phyloP scores from a whole-genome alignment of 768 basidiomycete genomes.

The Boletus tylopilopsis region DNA sequence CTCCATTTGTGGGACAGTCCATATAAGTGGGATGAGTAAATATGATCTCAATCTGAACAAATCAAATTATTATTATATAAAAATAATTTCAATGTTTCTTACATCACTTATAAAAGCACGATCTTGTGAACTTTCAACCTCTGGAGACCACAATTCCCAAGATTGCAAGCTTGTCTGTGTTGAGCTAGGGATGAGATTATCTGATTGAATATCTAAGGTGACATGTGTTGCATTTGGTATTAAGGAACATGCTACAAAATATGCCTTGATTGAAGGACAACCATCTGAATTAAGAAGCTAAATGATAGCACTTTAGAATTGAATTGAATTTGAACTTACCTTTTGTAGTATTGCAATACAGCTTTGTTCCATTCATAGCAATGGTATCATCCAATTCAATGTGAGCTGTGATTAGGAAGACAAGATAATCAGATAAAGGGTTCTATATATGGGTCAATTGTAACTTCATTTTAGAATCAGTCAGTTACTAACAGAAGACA shows the following conservation, averaged over 20 bases:
- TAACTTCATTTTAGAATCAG: neutral
- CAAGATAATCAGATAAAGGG: neutral
- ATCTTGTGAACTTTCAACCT: neutral
- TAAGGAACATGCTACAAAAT: conserved; percentile 8
- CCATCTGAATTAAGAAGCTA: neutral
- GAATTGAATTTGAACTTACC: neutral
- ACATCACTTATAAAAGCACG: neutral
- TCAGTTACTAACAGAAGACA: neutral
- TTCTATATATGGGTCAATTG: neutral
- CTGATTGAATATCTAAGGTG: conserved; percentile 4
- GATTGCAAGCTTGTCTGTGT: neutral
- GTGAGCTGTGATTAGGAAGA: conserved; percentile 10
- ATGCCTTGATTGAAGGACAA: neutral
- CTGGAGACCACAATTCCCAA: conserved; percentile 11
- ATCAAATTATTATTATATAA: neutral
- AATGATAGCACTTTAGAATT: neutral
- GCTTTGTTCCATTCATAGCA: neutral
- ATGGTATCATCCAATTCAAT: conserved; percentile 3
- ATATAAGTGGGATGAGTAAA: neutral
- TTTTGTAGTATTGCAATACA: neutral
- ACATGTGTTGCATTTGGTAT: neutral
- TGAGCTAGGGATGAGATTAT: neutral
- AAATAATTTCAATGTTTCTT: too few species aligned
- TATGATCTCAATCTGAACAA: neutral
- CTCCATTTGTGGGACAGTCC: neutral